Evolutionary conservation across 192 early-diverging fungal genomes (phyloP), one percentile per base, ranked within the genome.

Genomic region (Chytriomyces sp.): DNA sequence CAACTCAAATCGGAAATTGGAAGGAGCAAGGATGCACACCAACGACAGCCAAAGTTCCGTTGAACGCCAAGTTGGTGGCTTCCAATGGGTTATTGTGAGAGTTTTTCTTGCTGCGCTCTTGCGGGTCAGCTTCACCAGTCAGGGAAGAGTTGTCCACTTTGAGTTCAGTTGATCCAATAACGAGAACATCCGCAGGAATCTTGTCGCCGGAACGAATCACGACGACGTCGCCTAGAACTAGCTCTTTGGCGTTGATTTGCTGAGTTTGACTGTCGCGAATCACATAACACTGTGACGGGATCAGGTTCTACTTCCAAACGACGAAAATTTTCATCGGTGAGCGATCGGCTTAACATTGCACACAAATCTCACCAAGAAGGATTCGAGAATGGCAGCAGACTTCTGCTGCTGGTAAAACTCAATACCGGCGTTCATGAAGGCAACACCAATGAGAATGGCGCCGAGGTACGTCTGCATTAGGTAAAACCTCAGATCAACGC

Each of bases 391-490:
- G 38, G 93, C 92, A 30, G 90, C 88, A 34, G 91, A 90, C 80
- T 98, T 98, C 78, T 91, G 92, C 60, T 87, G 79, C 81, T 98
- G 96, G 72, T 90, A 91, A 78, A 94, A 96, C 77, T 98, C 96
- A 74, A 98, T 93, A 36, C 80, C 82, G 3, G 96, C 93, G 76
- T 98, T 98, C 49, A 94, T 55, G 58, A 98, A 91, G 1, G 94
- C 92, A 49, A 98, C 93, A 56, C 60, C 84, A 59, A 98, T 87
- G 0, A 96, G 83, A 73, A 98, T 94, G 52, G 89, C 91, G 30
- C 96, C 96, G 54, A 95, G 86, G 74, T 96, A 96, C 28, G 86
- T 85, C 91, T 93, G 81, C 32, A 64, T 33, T 55, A 64, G 40
- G 31, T 55, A 25, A 52, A 12, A 28, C 28, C 44, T 19, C 32